A percentile compares a stretch with the other conserved stretches of the same genome.
These are phyloP conservation scores for Lecanicillium sp. DNA, from an alignment of 2,329 filamentous ascomycete species.

Conservation along the genomic window DNA sequence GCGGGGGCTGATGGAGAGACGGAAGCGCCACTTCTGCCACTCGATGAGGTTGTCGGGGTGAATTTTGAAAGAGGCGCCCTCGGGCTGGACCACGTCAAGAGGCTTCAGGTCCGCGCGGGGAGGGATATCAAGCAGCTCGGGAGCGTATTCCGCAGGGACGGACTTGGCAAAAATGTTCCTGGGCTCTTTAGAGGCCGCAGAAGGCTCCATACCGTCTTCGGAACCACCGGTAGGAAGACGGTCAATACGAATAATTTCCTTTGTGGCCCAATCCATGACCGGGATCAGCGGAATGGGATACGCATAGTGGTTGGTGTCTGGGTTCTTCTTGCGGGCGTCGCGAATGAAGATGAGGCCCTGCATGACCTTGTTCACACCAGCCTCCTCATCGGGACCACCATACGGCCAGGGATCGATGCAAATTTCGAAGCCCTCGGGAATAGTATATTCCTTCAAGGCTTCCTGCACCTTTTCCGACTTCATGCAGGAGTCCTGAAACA, in stretches of 20 bases:
- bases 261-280: conserved; percentile 52
- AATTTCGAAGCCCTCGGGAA: conserved; percentile 39
- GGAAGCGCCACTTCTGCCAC: conserved; percentile 66
- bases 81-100: conserved; percentile 64
- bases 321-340: conserved; percentile 36
- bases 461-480: conserved; percentile 40
- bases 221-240: conserved; percentile 44
- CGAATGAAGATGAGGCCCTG: conserved; percentile 46
- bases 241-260: conserved; percentile 51
- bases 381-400: conserved; percentile 36
- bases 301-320: conserved; percentile 56
- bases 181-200: conserved; percentile 30
- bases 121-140: conserved; percentile 43
- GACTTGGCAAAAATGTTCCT: conserved; percentile 40
- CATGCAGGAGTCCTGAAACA: conserved; percentile 35
- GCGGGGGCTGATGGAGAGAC: conserved; percentile 62
- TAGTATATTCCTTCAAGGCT: conserved; percentile 39
- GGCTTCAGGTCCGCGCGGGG: conserved; percentile 55
- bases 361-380: conserved; percentile 38
- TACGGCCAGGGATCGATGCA: conserved; percentile 64
- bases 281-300: conserved; percentile 55
- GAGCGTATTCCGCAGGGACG: conserved; percentile 39
- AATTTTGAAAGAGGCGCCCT: conserved; percentile 61
- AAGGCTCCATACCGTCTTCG: conserved; percentile 38
- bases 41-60: conserved; percentile 40